Base-by-base conservation (phyloP, 805 yeast genomes). In the Yamadazyma scolyti region DNA sequence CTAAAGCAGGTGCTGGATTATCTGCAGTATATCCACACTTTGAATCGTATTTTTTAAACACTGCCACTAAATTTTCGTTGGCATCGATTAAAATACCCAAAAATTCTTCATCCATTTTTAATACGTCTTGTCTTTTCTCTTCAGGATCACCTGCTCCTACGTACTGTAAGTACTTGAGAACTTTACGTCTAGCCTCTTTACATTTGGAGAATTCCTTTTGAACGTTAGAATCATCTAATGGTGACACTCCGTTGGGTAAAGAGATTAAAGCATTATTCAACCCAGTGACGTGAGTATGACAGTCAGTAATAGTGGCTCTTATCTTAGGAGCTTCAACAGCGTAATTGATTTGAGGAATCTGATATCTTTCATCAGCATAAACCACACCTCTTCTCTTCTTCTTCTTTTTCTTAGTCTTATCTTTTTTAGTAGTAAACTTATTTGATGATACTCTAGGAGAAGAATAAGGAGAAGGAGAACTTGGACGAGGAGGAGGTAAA, bases 71-170 rank as follows among this genome's bases (percentile, higher is more conserved):
- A 52, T 86, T 89, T 47, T 93, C 98, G 52, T 93, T 93, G 26
- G 96, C 94, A 45, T 77, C 81, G 36, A 93, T 76, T 40, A 93
- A 68, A 25, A 86, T 73, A n/a, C 97, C 97, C 40, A 93, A 59
- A 39, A 78, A 82, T 48, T 86, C 95, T 41, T 89, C 97, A 36
- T 78, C 79, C 50, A 65, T 46, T 1, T 52, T 55, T 11, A 46
- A 31, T 9, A 49, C 49, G 25, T 50, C 63, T 2, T 38, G 30
- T 6, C 47, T 36, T 40, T 65, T 65, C 17, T 39, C 43, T 9
- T 37, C 29, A n/a, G 48, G 51, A 28, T 55, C 54, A 4, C 72
- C 72, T 2, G 65, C 71, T 25, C 85, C 82, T 23, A 88, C 86
- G 30, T 76, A 68, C 58, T 93, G 97, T 43, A 93, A 68, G 52